Base-by-base conservation (phyloP, 305 asterid species). In the Petunia hybrid region DNA sequence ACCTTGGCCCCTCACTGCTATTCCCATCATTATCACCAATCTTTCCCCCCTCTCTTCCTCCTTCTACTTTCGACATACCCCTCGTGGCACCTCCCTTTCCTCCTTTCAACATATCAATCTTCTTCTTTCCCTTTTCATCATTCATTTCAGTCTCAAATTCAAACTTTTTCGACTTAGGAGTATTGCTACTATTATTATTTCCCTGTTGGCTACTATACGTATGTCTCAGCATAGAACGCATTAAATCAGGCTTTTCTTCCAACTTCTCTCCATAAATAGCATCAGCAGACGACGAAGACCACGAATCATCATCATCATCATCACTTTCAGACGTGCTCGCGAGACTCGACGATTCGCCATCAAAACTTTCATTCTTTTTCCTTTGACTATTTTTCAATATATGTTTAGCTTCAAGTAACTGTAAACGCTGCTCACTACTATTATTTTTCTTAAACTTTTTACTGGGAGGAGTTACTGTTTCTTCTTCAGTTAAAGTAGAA, bases 241-340 rank as follows among this genome's bases (percentile, higher is more conserved):
- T 89, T 83, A 95, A 84, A 83, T 95, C 99, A 36, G 89, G 85
- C 79, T 87, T 89, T 1, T 97, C 93, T 84, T 91, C 94, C 45
- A 82, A 83, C 78, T 88, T 85, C 86, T 91, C 91, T 38, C 80
- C 95, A 22, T 88, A 91, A 45, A 91, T 77, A 57, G 89, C 89
- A 74, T 93, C 98, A 8, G 36, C 90, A 0, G 93, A 90, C 1
- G 90, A 81, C n/a, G 93, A 87, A 39, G 41, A 76, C 14, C 62
- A 41, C 48, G 42, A 35, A 6, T 41, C 71, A 7, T 41, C 78
- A 83, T 86, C 90, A 71, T 87, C 88, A 4, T 82, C 90, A 14
- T 78, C 91, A 2, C 84, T 88, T 8, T 59, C 90, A 0, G 90
- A 87, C 1, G 85, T 84, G 60, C 86, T 81, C 5, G 78, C 81